Conservation (phyloP, 2,329 filamentous ascomycete species). For the Colletotrichum sublineola region DNA sequence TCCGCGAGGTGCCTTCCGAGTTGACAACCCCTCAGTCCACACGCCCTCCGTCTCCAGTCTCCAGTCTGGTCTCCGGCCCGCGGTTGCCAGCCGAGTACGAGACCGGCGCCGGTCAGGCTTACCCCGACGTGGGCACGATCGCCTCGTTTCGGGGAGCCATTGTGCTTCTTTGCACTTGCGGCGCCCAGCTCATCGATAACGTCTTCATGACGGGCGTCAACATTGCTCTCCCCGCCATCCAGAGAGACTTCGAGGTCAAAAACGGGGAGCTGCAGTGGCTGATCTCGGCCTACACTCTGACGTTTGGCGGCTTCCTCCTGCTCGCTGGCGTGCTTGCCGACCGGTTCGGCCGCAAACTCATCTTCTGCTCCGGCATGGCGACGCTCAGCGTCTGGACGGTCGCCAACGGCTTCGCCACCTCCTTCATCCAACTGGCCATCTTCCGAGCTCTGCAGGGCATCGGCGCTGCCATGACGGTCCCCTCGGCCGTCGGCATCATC, state of each 20-base stretch:
- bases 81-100: slow-evolving; percentile 20
- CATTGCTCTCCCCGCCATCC: slow-evolving; percentile 33
- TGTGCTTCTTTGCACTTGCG: slow-evolving; percentile 31
- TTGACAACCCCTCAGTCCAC: slow-evolving; percentile 35
- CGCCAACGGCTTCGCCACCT: slow-evolving; percentile 30
- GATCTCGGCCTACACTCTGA: slow-evolving; percentile 37
- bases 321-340: slow-evolving; percentile 33
- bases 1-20: slow-evolving; percentile 32
- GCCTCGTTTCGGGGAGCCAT: slow-evolving; percentile 27
- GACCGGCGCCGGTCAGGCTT: slow-evolving; percentile 27
- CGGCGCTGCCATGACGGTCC: slow-evolving; percentile 80
- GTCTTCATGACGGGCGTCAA: slow-evolving; percentile 33
- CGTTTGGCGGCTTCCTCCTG: slow-evolving; percentile 32
- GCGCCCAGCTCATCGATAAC: slow-evolving; percentile 31
- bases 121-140: slow-evolving; percentile 33
- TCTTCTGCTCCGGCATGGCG: slow-evolving; percentile 37
- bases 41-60: slow-evolving; percentile 29
- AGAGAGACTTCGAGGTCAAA: slow-evolving; percentile 29
- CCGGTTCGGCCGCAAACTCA: slow-evolving; percentile 35
- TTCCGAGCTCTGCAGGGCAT: slow-evolving; percentile 34
- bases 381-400: slow-evolving; percentile 33
- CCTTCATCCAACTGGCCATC: slow-evolving; percentile 33
- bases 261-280: slow-evolving; percentile 32
- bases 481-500: slow-evolving; percentile 79
- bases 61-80: slow-evolving; percentile 1